Evolutionary conservation across 2,329 filamentous ascomycete species (phyloP).

Genomic region (Ophiostoma novo-ulmi): DNA sequence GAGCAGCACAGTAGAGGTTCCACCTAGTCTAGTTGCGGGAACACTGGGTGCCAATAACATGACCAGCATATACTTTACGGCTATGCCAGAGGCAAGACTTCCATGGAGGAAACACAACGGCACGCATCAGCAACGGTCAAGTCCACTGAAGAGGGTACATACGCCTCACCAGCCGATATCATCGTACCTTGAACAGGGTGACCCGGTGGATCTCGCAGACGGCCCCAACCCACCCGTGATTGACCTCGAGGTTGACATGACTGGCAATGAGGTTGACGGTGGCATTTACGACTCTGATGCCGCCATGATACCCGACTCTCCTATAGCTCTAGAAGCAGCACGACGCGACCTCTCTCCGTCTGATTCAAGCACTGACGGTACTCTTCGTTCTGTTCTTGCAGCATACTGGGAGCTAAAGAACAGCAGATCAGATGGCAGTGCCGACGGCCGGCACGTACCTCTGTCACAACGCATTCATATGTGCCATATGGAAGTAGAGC

Average conservation of each 20-base stretch:
- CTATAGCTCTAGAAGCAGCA: neutral
- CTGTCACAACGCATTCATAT: conserved; percentile 6
- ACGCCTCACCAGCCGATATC: neutral
- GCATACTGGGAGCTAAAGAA: neutral
- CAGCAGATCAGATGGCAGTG: neutral
- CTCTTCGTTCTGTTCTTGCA: neutral
- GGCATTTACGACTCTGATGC: neutral
- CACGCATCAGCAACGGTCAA: neutral
- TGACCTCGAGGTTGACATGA: conserved; percentile 11
- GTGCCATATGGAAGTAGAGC: neutral
- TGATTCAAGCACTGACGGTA: neutral
- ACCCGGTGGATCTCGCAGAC: neutral
- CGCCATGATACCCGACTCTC: neutral
- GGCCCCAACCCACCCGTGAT: neutral
- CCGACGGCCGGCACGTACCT: neutral
- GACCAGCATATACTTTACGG: neutral
- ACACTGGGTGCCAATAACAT: neutral
- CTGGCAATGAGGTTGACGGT: neutral
- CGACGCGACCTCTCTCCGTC: neutral
- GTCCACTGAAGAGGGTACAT: neutral
- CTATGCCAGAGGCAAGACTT: neutral
- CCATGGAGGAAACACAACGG: neutral
- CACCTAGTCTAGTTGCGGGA: neutral
- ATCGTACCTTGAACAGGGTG: neutral
- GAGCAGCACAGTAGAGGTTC: conserved; percentile 14